Percentiles rank a stretch among this genome's conserved stretches.
phyloP scores from a whole-genome alignment of 2,329 filamentous ascomycete genomes.

The Zymoseptoria crescenta region DNA sequence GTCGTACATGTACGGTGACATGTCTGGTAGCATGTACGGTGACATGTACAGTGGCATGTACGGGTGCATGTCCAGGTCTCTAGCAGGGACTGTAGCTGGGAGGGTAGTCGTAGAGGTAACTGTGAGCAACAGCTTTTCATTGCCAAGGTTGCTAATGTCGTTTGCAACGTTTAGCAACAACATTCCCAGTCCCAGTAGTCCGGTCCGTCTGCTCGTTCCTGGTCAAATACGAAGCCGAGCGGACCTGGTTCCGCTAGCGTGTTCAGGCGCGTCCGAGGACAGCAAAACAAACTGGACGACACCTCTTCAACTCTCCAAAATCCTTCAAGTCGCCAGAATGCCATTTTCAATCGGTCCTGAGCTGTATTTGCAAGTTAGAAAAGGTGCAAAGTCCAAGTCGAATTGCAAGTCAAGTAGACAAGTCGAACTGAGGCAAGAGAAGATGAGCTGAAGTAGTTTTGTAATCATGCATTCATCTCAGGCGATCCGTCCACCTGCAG shows the following conservation, averaged over 20 bases:
- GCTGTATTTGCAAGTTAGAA: background rate
- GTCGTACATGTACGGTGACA: no score
- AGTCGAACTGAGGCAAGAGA: constrained; percentile 9
- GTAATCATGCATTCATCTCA: constrained; percentile 31
- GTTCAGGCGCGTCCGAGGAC: background rate
- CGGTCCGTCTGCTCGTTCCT: no score
- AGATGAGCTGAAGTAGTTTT: constrained; percentile 19
- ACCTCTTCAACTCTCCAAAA: background rate
- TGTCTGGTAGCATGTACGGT: no score
- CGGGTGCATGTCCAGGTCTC: no score
- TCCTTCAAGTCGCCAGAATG: background rate
- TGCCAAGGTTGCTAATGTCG: no score
- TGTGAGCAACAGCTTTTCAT: no score
- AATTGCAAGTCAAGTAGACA: background rate
- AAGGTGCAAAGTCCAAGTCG: background rate
- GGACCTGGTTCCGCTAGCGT: background rate
- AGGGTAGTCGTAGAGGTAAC: no score
- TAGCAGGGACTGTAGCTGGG: no score
- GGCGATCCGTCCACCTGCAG: constrained; percentile 2
- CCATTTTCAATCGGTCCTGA: background rate
- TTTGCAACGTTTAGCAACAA: no score
- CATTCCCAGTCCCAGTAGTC: no score
- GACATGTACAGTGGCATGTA: no score
- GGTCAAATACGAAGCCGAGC: background rate
- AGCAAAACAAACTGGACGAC: background rate